phyloP scores from a whole-genome alignment of 129 eudicot species.

The Glebionis coronaria region DNA sequence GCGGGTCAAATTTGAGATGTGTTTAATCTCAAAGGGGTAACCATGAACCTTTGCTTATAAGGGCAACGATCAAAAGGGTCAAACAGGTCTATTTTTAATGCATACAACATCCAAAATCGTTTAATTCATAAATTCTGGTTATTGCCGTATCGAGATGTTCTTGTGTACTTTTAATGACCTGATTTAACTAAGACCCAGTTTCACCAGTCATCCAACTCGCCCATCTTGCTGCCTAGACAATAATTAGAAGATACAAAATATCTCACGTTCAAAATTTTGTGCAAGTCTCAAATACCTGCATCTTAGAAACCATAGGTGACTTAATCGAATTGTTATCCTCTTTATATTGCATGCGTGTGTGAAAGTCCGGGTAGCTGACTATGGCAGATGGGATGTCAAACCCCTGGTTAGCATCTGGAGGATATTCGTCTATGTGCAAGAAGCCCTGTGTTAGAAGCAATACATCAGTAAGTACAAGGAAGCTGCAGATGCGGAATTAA shows the following conservation, averaged over 20 bases:
- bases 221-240: slow-evolving; percentile 4
- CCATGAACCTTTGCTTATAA: too few species aligned
- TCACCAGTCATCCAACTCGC: neutral
- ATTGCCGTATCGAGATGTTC: too few species aligned
- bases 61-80: too few species aligned
- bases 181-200: neutral
- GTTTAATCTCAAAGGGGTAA: too few species aligned
- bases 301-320: slow-evolving; percentile 59
- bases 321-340: slow-evolving; percentile 37
- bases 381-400: slow-evolving; percentile 97
- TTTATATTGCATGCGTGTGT: slow-evolving; percentile 45
- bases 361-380: slow-evolving; percentile 72
- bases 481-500: too few species aligned
- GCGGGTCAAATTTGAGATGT: neutral
- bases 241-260: neutral
- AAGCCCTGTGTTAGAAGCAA: slow-evolving; percentile 59
- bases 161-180: too few species aligned
- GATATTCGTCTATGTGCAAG: slow-evolving; percentile 96
- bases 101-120: slow-evolving; percentile 1
- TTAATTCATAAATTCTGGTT: too few species aligned
- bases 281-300: slow-evolving; percentile 23
- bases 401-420: slow-evolving; percentile 99
- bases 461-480: neutral
- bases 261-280: slow-evolving; percentile 1
- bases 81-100: neutral